Conservation (phyloP, 306 rosid genomes). For the Vigna radiata region DNA sequence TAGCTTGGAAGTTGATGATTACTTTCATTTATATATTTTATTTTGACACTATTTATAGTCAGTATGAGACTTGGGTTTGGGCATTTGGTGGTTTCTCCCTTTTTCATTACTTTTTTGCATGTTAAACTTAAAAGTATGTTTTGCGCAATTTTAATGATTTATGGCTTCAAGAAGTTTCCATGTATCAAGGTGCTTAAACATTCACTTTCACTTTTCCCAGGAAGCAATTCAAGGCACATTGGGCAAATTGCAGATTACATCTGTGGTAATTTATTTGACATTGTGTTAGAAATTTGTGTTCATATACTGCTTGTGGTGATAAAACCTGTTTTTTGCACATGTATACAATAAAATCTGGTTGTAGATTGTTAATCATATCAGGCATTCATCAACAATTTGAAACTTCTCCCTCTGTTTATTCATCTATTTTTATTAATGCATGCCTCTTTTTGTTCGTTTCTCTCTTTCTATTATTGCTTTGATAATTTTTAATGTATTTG, state of each 20-base stretch:
- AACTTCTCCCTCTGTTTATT: constrained; percentile 15
- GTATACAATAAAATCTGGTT: constrained; percentile 14
- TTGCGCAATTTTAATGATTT: constrained; percentile 4
- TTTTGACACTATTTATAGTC: no score
- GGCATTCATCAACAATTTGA: background rate
- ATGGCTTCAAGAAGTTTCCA: constrained; percentile 25
- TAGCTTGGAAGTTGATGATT: no score
- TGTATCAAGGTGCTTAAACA: constrained; percentile 30
- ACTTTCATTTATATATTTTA: no score
- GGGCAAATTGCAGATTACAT: constrained; percentile 61
- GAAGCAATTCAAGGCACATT: constrained; percentile 65
- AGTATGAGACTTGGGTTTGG: no score
- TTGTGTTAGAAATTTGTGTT: constrained; percentile 27
- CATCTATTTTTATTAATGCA: constrained; percentile 8
- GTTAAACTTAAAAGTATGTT: background rate
- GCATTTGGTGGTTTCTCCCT: constrained; percentile 26
- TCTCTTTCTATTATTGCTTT: constrained; percentile 27
- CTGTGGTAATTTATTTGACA: constrained; percentile 72
- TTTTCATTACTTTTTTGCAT: constrained; percentile 17
- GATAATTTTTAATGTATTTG: background rate
- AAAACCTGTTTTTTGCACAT: background rate
- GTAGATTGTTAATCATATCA: constrained; percentile 11
- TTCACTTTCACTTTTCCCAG: constrained; percentile 50
- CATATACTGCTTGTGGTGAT: constrained; percentile 10
- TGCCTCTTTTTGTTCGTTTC: constrained; percentile 10